phyloP scores from a whole-genome alignment of 495 filamentous ascomycete species.

The Xylaria telfairii region DNA sequence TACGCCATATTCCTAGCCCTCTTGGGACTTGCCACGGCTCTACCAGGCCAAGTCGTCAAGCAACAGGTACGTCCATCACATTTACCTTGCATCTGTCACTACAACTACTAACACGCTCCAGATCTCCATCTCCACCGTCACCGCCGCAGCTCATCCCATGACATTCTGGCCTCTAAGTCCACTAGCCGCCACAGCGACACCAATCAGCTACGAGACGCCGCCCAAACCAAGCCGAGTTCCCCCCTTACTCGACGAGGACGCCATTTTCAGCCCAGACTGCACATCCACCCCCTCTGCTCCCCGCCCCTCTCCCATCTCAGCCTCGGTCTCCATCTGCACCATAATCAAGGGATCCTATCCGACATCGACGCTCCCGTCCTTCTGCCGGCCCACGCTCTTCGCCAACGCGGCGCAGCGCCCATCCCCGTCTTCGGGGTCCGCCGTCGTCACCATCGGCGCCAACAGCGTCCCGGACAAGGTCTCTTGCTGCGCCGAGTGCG shows the following conservation, averaged over 20 bases:
- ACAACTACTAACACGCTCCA: neutral
- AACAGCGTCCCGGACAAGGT: constrained; percentile 39
- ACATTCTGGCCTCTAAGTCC: constrained; percentile 31
- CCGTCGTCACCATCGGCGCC: constrained; percentile 31
- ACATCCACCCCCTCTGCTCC: neutral
- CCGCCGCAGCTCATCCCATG: constrained; percentile 35
- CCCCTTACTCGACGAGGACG: constrained; percentile 13
- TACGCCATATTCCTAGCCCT: neutral
- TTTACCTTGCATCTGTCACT: neutral
- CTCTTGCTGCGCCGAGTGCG: constrained; percentile 40
- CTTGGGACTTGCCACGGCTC: neutral
- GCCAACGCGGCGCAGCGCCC: constrained; percentile 33
- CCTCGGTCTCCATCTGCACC: constrained; percentile 34
- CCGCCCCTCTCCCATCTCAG: neutral
- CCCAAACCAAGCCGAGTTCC: constrained; percentile 35
- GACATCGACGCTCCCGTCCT: constrained; percentile 37
- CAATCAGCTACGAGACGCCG: constrained; percentile 33
- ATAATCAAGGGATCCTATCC: constrained; percentile 33
- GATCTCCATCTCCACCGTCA: constrained; percentile 33
- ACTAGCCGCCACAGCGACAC: constrained; percentile 29
- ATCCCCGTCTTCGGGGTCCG: constrained; percentile 21
- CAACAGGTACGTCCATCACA: neutral
- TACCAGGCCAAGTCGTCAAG: neutral
- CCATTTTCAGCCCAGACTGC: neutral
- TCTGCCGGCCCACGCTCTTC: constrained; percentile 37